These are phyloP conservation scores for Climacium dendroides DNA, from an alignment of 225 moss, liverwort and hornwort species.

Conservation along the genomic window DNA sequence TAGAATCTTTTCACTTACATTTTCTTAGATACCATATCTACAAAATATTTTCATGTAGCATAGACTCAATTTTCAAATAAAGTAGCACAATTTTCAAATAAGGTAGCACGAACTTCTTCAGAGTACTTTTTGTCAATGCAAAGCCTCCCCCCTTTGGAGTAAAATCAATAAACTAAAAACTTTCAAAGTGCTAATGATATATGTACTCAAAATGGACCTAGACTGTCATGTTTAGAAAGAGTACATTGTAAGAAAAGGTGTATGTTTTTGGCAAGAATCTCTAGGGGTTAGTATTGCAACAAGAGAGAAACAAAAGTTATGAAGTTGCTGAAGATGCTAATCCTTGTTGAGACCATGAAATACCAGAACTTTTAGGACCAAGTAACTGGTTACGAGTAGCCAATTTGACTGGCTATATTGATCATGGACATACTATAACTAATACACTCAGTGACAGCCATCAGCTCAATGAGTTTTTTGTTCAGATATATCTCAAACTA, in stretches of 20 bases:
- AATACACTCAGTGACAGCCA: background rate
- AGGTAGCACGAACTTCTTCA: background rate
- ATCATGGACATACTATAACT: background rate
- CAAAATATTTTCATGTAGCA: background rate
- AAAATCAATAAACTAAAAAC: background rate
- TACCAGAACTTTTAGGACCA: background rate
- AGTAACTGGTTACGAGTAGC: background rate
- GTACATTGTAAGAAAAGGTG: background rate
- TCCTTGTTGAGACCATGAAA: too few species aligned
- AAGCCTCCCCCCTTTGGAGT: background rate
- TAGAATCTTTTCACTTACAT: background rate
- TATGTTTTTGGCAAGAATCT: background rate
- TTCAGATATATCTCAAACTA: background rate
- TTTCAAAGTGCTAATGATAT: background rate
- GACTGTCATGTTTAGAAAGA: background rate
- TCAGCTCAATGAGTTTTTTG: background rate
- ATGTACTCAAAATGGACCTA: background rate
- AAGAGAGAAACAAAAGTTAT: background rate
- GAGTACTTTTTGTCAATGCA: too few species aligned
- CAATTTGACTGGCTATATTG: background rate
- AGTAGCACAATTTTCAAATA: background rate
- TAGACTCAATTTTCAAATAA: background rate
- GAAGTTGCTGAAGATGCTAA: background rate
- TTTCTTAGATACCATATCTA: background rate
- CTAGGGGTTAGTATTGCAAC: background rate